A percentile compares a stretch with the other conserved stretches of the same genome.
phyloP scores from a whole-genome alignment of 202 grass and related monocot genomes.

The Bolboschoenoplectus hybrid region DNA sequence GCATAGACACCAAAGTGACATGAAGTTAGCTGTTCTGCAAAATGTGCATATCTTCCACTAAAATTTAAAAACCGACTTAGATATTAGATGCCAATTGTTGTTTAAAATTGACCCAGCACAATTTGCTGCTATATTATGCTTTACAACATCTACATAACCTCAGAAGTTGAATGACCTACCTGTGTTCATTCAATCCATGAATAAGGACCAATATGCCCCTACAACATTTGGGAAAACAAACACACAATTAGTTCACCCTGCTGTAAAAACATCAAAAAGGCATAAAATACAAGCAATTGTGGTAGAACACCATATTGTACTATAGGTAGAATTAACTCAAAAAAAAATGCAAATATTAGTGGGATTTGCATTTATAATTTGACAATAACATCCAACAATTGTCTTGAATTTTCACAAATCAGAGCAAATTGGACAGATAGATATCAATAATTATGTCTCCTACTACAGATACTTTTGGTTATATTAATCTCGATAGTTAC shows the following conservation, averaged over 20 bases:
- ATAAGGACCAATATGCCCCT: slow-evolving; percentile 87
- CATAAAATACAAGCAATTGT: slow-evolving; percentile 11
- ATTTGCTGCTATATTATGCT: not conserved
- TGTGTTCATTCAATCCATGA: slow-evolving; percentile 97
- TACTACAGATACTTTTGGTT: not conserved
- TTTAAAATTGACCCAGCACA: not conserved
- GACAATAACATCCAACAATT: slow-evolving; percentile 4
- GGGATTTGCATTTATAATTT: slow-evolving; percentile 10
- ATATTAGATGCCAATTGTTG: not conserved
- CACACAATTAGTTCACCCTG: not conserved
- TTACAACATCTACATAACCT: not conserved
- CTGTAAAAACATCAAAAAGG: slow-evolving; percentile 3
- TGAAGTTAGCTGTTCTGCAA: slow-evolving; percentile 75
- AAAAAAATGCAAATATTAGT: not conserved
- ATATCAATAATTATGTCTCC: slow-evolving; percentile 1
- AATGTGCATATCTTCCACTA: slow-evolving; percentile 96
- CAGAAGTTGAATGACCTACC: slow-evolving; percentile 44
- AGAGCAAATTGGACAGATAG: not conserved
- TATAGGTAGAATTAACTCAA: not conserved
- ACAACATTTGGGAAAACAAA: slow-evolving; percentile 40
- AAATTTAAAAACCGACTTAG: slow-evolving; percentile 42
- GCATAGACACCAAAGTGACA: slow-evolving; percentile 94
- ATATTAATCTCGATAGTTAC: not conserved
- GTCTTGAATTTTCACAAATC: slow-evolving; percentile 9
- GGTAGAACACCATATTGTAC: not conserved